phyloP scores from a whole-genome alignment of 1,284 basidiomycete species.

The Termitomyces sp. region DNA sequence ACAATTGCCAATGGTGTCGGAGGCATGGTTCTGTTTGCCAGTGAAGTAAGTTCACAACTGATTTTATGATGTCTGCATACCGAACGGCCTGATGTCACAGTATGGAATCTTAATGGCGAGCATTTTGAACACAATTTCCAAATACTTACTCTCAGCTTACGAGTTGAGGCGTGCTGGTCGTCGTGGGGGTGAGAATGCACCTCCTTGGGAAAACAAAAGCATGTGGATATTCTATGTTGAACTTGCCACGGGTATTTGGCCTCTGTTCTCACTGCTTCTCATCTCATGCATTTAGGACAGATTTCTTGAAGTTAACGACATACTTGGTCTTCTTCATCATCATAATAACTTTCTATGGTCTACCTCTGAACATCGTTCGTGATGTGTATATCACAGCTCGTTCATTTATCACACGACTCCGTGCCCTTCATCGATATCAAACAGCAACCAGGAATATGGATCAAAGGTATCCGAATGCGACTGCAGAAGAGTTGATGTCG shows the following conservation, averaged over 20 bases:
- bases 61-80: constrained; percentile 10
- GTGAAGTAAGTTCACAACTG: constrained; percentile 59
- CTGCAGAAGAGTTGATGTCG: constrained; percentile 72
- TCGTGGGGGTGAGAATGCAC: constrained; percentile 81
- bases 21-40: constrained; percentile 91
- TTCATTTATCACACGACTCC: constrained; percentile 83
- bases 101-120: constrained; percentile 89
- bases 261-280: constrained; percentile 1
- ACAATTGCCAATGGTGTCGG: constrained; percentile 78
- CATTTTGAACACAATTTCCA: constrained; percentile 71
- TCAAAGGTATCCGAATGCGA: constrained; percentile 91
- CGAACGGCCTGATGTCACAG: constrained; percentile 32
- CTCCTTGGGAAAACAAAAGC: constrained; percentile 96
- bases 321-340: constrained; percentile 92
- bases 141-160: constrained; percentile 82
- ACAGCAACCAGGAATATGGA: constrained; percentile 98
- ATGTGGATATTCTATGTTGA: constrained; percentile 97
- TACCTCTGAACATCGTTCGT: constrained; percentile 93
- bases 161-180: constrained; percentile 75
- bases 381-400: constrained; percentile 95
- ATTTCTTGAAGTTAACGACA: constrained; percentile 89
- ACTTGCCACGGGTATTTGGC: constrained; percentile 70
- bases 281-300: constrained; percentile 35
- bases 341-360: constrained; percentile 91
- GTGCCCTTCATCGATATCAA: constrained; percentile 88